These are phyloP conservation scores for Forsythia viridissima DNA, from an alignment of 257 asterid genomes.

Conservation along the genomic window DNA sequence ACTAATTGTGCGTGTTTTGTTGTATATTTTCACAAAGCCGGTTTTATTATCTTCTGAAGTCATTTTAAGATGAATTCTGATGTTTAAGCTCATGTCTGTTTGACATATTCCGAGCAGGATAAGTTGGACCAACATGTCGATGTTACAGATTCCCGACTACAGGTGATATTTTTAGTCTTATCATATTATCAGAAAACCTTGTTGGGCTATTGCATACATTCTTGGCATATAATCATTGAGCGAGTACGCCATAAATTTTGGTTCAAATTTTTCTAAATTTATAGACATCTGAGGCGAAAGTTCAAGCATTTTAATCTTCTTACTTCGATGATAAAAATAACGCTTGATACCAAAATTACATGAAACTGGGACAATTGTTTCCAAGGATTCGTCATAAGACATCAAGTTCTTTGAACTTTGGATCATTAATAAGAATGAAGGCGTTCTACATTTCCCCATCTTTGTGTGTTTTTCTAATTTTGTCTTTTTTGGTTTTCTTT, in stretches of 20 bases:
- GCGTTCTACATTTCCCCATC: neutral
- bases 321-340: neutral
- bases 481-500: neutral
- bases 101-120: conserved; percentile 49
- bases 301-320: conserved; percentile 21
- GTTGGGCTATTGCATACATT: neutral
- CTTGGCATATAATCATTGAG: neutral
- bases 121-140: conserved; percentile 80
- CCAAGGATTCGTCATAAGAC: no score
- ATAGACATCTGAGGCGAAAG: neutral
- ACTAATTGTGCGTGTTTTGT: conserved; percentile 63
- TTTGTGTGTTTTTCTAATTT: neutral
- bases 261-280: conserved; percentile 1
- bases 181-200: neutral
- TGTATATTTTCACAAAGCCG: neutral
- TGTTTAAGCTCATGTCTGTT: conserved; percentile 17
- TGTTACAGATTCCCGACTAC: conserved; percentile 67
- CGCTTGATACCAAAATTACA: neutral
- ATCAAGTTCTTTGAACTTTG: neutral
- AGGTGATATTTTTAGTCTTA: conserved; percentile 43
- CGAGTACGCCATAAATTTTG: conserved; percentile 26
- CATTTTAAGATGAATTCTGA: neutral
- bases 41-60: neutral
- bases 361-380: neutral
- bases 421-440: neutral